These are phyloP conservation scores for Quillaja saponaria DNA, from an alignment of 306 rosid genomes.

Conservation along the genomic window DNA sequence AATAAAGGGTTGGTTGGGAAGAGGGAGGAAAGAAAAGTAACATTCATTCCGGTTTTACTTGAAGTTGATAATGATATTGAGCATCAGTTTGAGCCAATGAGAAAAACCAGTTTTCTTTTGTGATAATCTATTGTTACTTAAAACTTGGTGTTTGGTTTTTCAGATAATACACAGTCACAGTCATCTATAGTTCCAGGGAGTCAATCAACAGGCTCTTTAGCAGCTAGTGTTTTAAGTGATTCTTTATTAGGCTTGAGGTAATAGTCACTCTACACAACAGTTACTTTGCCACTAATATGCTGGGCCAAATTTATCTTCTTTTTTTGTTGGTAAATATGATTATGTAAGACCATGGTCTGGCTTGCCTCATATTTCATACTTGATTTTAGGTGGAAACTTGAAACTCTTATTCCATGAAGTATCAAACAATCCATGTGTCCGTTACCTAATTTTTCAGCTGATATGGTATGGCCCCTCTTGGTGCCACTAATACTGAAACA, in stretches of 20 bases:
- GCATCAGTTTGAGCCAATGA: background rate
- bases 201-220: conserved; percentile 27
- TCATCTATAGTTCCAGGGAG: conserved; percentile 30
- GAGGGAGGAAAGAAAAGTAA: too few species aligned
- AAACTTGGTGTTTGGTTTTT: conserved; percentile 21
- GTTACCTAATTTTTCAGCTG: too few species aligned
- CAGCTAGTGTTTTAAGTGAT: conserved; percentile 35
- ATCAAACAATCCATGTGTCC: too few species aligned
- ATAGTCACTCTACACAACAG: background rate
- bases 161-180: conserved; percentile 33
- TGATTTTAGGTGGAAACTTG: too few species aligned
- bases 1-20: too few species aligned
- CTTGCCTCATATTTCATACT: too few species aligned
- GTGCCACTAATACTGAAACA: background rate
- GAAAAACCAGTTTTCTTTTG: too few species aligned
- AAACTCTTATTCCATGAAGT: too few species aligned
- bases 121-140: background rate
- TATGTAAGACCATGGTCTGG: too few species aligned
- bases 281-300: background rate
- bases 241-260: conserved; percentile 6
- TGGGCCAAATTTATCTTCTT: too few species aligned
- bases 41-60: background rate
- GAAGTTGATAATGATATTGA: conserved; percentile 1
- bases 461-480: background rate
- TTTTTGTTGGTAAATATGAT: too few species aligned